These are phyloP conservation scores for Nitzschia inconspicua DNA, from an alignment of 108 stramenopile genomes.

Conservation along the genomic window DNA sequence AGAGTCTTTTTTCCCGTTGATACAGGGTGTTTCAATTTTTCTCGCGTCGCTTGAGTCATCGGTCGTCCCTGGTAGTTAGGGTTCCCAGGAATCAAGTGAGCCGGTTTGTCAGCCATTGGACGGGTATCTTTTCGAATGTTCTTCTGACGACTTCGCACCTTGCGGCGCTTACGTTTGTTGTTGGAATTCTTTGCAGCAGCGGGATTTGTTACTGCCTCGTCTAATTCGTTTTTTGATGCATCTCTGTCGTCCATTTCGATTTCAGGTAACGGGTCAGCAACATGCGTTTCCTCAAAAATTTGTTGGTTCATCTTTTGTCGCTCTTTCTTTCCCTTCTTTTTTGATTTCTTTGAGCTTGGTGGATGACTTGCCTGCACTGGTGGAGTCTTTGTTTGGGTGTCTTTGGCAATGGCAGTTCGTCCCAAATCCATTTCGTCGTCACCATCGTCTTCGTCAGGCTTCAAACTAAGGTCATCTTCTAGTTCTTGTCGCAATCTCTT, in stretches of 20 bases:
- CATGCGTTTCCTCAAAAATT: not conserved
- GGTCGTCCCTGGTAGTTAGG: conserved; percentile 54
- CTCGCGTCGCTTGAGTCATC: conserved; percentile 60
- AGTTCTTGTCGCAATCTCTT: conserved; percentile 43
- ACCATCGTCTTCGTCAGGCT: conserved; percentile 18
- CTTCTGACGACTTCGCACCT: conserved; percentile 78
- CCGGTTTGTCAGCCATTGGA: conserved; percentile 48
- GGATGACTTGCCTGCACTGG: not conserved
- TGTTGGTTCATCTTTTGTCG: conserved; percentile 23
- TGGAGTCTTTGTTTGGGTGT: conserved; percentile 14
- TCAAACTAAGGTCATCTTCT: too few species aligned
- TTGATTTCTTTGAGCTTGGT: conserved; percentile 19
- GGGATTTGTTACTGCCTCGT: not conserved
- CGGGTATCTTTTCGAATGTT: conserved; percentile 80
- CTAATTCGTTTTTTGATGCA: not conserved
- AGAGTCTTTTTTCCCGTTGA: conserved; percentile 1
- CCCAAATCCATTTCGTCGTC: conserved; percentile 62
- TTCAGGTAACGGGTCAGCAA: not conserved
- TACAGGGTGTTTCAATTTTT: conserved; percentile 40
- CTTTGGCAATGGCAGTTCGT: conserved; percentile 46
- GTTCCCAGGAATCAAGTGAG: conserved; percentile 48
- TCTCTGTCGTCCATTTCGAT: not conserved
- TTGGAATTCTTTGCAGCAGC: conserved; percentile 1
- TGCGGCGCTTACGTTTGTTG: conserved; percentile 27
- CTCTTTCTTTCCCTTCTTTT: conserved; percentile 69